Conservation (phyloP, 805 yeast species). For the Starmera caribaea region DNA sequence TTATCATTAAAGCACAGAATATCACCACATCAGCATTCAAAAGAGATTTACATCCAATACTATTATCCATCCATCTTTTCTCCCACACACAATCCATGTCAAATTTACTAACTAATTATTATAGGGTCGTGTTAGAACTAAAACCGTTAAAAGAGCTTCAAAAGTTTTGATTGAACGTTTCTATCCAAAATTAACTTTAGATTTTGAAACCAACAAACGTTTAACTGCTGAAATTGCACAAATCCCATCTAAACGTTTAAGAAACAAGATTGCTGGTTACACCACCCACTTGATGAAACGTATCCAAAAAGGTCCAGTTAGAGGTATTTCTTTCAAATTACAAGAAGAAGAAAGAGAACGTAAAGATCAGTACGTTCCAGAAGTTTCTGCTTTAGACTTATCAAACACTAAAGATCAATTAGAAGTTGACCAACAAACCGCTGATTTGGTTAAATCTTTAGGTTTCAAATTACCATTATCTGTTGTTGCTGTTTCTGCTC, state of each 20-base stretch:
- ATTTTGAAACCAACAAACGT: slow-evolving; percentile 99
- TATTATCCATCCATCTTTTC: no score
- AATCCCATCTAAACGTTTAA: slow-evolving; percentile 98
- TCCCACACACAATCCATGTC: neutral
- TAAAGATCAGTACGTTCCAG: slow-evolving; percentile 99
- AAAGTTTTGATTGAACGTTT: slow-evolving; percentile 98
- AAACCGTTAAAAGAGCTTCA: slow-evolving; percentile 99
- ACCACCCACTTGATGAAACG: slow-evolving; percentile 99
- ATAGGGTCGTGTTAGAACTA: slow-evolving; percentile 99
- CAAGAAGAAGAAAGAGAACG: slow-evolving; percentile 99
- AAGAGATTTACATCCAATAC: neutral
- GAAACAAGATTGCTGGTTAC: slow-evolving; percentile 99
- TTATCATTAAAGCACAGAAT: neutral
- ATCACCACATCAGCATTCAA: neutral
- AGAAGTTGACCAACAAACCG: slow-evolving; percentile 95
- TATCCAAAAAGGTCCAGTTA: slow-evolving; percentile 99
- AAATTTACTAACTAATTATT: slow-evolving; percentile 3
- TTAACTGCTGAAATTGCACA: slow-evolving; percentile 96
- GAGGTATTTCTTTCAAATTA: slow-evolving; percentile 99
- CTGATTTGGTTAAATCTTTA: slow-evolving; percentile 85
- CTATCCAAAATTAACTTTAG: slow-evolving; percentile 99
- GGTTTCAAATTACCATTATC: slow-evolving; percentile 86
- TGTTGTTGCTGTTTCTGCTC: slow-evolving; percentile 80
- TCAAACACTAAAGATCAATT: slow-evolving; percentile 92
- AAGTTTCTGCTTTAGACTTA: slow-evolving; percentile 98